Evolutionary conservation across 108 stramenopile genomes (phyloP).

Genomic region (Fragilariopsis cylindrus): DNA sequence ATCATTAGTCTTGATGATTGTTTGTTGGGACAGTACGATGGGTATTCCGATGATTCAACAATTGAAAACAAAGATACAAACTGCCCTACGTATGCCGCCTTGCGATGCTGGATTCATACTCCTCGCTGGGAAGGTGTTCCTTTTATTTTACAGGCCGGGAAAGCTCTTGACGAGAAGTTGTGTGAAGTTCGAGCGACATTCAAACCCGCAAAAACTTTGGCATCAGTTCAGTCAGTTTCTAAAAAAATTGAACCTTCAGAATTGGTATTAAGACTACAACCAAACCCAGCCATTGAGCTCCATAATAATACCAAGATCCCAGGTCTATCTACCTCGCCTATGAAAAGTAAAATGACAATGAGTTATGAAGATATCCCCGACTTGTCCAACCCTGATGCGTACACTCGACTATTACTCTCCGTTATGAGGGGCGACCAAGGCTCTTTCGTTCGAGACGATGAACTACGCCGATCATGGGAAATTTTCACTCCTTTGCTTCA

Average conservation of each 20-base stretch:
- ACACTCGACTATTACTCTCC: conserved; percentile 93
- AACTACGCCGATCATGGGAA: conserved; percentile 90
- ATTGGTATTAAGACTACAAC: conserved; percentile 91
- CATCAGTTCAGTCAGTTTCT: conserved; percentile 40
- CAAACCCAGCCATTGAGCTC: conserved; percentile 83
- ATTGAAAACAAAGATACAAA: conserved; percentile 84
- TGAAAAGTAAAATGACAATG: conserved; percentile 72
- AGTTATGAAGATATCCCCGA: conserved; percentile 56
- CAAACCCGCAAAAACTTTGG: conserved; percentile 58
- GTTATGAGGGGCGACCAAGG: conserved; percentile 89
- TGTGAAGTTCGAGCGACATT: conserved; percentile 93
- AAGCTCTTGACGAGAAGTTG: conserved; percentile 91
- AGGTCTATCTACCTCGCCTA: conserved; percentile 72
- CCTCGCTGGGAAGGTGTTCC: conserved; percentile 97
- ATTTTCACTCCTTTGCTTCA: conserved; percentile 95
- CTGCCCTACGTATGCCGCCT: conserved; percentile 89
- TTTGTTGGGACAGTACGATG: conserved; percentile 95
- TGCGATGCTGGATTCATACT: conserved; percentile 87
- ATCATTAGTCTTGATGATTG: conserved; percentile 74
- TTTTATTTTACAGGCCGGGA: conserved; percentile 96
- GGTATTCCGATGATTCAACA: conserved; percentile 85
- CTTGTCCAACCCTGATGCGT: conserved; percentile 87
- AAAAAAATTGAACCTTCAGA: conserved; percentile 67
- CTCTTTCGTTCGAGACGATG: conserved; percentile 94
- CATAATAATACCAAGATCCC: conserved; percentile 93